These are phyloP conservation scores for Akanthomyces dipterigenus DNA, from an alignment of 2,329 filamentous ascomycete genomes.

Conservation along the genomic window DNA sequence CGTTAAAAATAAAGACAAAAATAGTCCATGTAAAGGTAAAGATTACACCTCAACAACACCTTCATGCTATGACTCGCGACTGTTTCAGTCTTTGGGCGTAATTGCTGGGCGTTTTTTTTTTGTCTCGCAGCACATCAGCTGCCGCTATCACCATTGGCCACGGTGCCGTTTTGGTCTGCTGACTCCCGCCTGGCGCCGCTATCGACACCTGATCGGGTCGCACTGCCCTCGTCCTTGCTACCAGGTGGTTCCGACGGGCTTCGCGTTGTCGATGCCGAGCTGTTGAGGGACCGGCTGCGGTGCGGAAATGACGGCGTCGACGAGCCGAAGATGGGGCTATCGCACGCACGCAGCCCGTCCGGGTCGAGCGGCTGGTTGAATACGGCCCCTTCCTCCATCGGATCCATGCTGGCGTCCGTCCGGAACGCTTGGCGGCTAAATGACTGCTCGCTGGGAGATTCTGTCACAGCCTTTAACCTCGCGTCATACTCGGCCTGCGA, in stretches of 20 bases:
- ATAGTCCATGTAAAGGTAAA: neutral
- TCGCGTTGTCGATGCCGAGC: neutral
- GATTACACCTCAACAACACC: neutral
- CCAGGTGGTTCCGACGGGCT: neutral
- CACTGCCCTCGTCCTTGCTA: neutral
- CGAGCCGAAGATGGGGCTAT: conserved; percentile 10
- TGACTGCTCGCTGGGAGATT: conserved; percentile 4
- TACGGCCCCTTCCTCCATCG: conserved; percentile 26
- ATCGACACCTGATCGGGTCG: neutral
- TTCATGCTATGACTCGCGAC: neutral
- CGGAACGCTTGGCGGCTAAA: conserved; percentile 12
- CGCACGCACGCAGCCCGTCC: neutral
- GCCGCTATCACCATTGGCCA: neutral
- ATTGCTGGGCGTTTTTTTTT: neutral
- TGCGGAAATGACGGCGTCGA: neutral
- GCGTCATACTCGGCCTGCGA: conserved; percentile 13
- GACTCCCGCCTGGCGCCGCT: neutral
- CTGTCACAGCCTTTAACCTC: neutral
- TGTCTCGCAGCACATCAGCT: neutral
- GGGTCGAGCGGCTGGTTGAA: conserved; percentile 27
- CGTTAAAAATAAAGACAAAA: neutral
- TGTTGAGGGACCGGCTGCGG: neutral
- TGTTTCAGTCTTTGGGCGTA: neutral
- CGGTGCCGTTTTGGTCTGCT: neutral
- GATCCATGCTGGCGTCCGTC: conserved; percentile 17